Conservation (phyloP, 2,329 filamentous ascomycete species). For the Huntiella abstrusa region DNA sequence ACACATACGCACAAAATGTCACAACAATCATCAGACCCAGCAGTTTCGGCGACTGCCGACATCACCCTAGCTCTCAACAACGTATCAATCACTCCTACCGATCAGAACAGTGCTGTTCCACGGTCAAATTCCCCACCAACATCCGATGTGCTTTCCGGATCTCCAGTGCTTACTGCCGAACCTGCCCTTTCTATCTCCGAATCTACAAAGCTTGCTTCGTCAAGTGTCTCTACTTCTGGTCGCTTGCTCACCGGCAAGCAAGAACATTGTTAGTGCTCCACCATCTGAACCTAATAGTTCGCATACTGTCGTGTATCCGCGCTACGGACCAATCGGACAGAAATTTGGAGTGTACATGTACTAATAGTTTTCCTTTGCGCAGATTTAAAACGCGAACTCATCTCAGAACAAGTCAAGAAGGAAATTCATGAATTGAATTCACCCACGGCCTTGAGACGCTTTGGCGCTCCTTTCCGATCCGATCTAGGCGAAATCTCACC, state of each 20-base stretch:
- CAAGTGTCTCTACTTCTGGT: constrained; percentile 15
- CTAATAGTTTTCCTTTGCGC: constrained; percentile 4
- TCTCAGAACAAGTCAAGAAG: constrained; percentile 71
- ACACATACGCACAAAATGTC: too few relatives aligned
- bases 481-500: constrained; percentile 84
- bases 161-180: constrained; percentile 2
- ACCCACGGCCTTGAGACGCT: constrained; percentile 81
- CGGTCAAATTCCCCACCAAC: constrained; percentile 2
- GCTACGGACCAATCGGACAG: background rate
- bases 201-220: constrained; percentile 13
- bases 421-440: constrained; percentile 90
- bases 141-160: constrained; percentile 4
- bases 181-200: background rate
- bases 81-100: too few relatives aligned
- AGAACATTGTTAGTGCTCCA: constrained; percentile 61
- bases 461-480: constrained; percentile 87
- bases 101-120: background rate
- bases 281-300: background rate
- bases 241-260: constrained; percentile 72
- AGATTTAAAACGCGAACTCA: constrained; percentile 93
- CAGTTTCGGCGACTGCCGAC: too few relatives aligned
- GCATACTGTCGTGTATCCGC: background rate
- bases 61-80: too few relatives aligned
- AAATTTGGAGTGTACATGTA: background rate
- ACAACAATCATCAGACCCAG: too few relatives aligned